These are phyloP conservation scores for Pyrenophora seminiperda DNA, from an alignment of 2,329 filamentous ascomycete genomes.

Conservation along the genomic window DNA sequence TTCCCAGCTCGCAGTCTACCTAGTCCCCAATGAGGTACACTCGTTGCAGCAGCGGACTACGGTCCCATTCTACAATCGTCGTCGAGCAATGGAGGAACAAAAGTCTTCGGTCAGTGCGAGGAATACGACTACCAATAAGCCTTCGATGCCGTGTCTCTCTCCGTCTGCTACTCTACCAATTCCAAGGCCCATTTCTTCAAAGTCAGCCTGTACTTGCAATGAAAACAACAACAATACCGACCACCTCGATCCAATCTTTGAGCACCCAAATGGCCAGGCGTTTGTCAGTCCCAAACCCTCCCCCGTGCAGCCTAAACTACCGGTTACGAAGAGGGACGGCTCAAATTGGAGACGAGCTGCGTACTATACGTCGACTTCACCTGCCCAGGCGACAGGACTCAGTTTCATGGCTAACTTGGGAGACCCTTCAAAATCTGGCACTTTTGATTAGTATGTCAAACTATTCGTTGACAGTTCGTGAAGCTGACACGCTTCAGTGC, in stretches of 20 bases:
- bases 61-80: constrained; percentile 27
- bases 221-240: background rate
- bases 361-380: constrained; percentile 54
- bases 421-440: constrained; percentile 59
- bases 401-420: constrained; percentile 65
- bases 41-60: constrained; percentile 22
- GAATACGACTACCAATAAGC: background rate
- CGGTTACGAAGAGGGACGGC: constrained; percentile 5
- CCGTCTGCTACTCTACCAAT: no score
- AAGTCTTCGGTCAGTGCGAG: background rate
- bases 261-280: constrained; percentile 3
- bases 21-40: constrained; percentile 45
- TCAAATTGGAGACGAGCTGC: constrained; percentile 53
- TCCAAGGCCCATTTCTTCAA: no score
- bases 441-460: constrained; percentile 54
- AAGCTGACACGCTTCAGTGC: constrained; percentile 35
- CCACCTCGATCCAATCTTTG: background rate
- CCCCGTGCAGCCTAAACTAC: background rate
- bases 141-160: constrained; percentile 13
- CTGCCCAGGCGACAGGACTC: constrained; percentile 56
- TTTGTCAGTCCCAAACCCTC: background rate
- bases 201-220: constrained; percentile 1
- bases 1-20: constrained; percentile 72
- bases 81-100: constrained; percentile 12
- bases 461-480: background rate